Evolutionary conservation across 805 yeast species (phyloP).

Genomic region (Candida maltosa): DNA sequence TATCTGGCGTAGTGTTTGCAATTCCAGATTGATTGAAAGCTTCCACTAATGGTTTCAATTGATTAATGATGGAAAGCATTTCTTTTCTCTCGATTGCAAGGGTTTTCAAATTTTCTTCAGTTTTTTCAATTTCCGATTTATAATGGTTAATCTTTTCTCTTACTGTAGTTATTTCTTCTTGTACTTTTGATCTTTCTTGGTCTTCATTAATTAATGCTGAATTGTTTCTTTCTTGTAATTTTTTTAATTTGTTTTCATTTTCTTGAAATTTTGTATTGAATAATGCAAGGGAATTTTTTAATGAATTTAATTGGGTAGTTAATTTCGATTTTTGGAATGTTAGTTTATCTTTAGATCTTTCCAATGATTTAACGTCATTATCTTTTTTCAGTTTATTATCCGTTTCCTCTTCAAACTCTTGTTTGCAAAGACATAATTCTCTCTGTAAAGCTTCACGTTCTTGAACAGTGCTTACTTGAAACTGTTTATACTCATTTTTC

Average conservation of each 20-base stretch:
- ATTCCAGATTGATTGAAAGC: slow-evolving; percentile 14
- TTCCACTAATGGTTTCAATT: slow-evolving; percentile 23
- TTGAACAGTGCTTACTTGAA: slow-evolving; percentile 9
- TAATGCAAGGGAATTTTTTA: slow-evolving; percentile 17
- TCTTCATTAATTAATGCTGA: slow-evolving; percentile 20
- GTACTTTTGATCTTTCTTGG: slow-evolving; percentile 19
- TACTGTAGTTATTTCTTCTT: slow-evolving; percentile 11
- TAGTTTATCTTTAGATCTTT: slow-evolving; percentile 28
- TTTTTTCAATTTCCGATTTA: slow-evolving; percentile 17
- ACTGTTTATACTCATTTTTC: slow-evolving; percentile 17
- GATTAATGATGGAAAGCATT: slow-evolving; percentile 11
- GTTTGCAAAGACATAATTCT: slow-evolving; percentile 27
- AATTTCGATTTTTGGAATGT: slow-evolving; percentile 30
- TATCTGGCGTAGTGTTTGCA: slow-evolving; percentile 3
- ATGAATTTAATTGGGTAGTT: slow-evolving; percentile 17
- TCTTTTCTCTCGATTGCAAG: slow-evolving; percentile 22
- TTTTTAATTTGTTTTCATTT: slow-evolving; percentile 13
- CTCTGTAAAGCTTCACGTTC: slow-evolving; percentile 19
- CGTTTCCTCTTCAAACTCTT: slow-evolving; percentile 35
- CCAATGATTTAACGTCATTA: slow-evolving; percentile 27
- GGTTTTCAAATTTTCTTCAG: slow-evolving; percentile 24
- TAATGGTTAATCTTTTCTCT: slow-evolving; percentile 13
- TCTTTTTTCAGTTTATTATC: slow-evolving; percentile 28
- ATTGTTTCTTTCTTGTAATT: slow-evolving; percentile 20
- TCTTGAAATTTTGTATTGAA: slow-evolving; percentile 17